Percentiles rank a stretch among this genome's conserved stretches.
phyloP scores from a whole-genome alignment of 257 asterid genomes.

The Nicotiana tomentosiformis region DNA sequence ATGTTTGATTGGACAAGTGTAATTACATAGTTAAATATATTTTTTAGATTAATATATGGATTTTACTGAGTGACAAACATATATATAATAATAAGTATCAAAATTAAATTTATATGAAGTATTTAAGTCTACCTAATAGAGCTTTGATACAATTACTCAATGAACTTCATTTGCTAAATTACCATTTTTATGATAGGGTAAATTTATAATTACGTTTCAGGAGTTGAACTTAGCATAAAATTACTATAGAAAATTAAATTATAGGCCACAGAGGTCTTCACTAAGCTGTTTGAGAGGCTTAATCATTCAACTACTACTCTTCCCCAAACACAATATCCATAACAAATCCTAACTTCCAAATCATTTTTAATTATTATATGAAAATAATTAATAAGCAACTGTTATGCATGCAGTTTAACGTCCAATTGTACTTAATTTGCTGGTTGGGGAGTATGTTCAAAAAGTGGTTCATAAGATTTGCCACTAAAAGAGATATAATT shows the following conservation, averaged over 20 bases:
- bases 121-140: not conserved
- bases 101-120: no score
- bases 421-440: not conserved
- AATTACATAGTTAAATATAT: no score
- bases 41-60: no score
- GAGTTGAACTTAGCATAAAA: not conserved
- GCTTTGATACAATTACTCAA: not conserved
- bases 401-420: not conserved
- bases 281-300: not conserved
- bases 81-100: not conserved
- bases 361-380: not conserved
- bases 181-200: not conserved
- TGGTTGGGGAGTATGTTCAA: not conserved
- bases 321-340: not conserved
- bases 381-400: not conserved
- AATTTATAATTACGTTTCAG: not conserved
- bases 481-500: not conserved
- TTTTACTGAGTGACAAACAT: not conserved
- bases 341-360: not conserved
- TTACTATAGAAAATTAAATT: not conserved
- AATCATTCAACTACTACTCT: not conserved
- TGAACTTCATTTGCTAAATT: not conserved
- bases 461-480: not conserved
- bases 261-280: not conserved
- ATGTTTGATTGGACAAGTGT: no score